phyloP scores from a whole-genome alignment of 1,284 basidiomycete genomes.

The Laetiporus sulphureus region DNA sequence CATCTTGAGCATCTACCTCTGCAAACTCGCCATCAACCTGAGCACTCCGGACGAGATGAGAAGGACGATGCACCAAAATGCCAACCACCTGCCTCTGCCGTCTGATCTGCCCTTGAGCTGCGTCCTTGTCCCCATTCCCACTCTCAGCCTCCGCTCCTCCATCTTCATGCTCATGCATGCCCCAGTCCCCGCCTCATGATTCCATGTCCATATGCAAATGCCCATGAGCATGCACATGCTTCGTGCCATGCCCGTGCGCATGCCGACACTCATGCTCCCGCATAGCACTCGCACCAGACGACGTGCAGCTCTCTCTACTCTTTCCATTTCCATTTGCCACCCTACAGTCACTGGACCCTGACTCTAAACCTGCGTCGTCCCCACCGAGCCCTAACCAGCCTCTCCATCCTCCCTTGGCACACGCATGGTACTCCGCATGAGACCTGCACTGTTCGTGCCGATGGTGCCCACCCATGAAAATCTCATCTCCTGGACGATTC shows the following conservation, averaged over 20 bases:
- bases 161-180: too few relatives aligned
- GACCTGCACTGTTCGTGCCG: conserved; percentile 32
- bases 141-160: conserved; percentile 15
- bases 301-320: conserved; percentile 8
- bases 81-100: conserved; percentile 55
- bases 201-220: conserved; percentile 23
- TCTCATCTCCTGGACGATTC: conserved; percentile 9
- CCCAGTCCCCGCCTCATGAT: conserved; percentile 13
- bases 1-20: conserved; percentile 58
- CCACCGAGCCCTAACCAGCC: conserved; percentile 7
- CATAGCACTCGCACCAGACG: conserved; percentile 1
- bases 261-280: conserved; percentile 3
- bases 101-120: conserved; percentile 33
- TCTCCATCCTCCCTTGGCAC: conserved; percentile 7
- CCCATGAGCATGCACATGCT: conserved; percentile 16
- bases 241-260: conserved; percentile 12
- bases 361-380: conserved; percentile 1
- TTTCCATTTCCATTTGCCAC: conserved; percentile 5
- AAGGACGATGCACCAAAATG: conserved; percentile 42
- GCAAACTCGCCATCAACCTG: background rate
- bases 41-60: background rate
- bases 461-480: conserved; percentile 35
- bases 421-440: conserved; percentile 34
- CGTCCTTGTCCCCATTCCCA: conserved; percentile 17
- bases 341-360: background rate